Conservation (phyloP, 176 grass and related monocot species). For the Rhynchospora breviuscula region DNA sequence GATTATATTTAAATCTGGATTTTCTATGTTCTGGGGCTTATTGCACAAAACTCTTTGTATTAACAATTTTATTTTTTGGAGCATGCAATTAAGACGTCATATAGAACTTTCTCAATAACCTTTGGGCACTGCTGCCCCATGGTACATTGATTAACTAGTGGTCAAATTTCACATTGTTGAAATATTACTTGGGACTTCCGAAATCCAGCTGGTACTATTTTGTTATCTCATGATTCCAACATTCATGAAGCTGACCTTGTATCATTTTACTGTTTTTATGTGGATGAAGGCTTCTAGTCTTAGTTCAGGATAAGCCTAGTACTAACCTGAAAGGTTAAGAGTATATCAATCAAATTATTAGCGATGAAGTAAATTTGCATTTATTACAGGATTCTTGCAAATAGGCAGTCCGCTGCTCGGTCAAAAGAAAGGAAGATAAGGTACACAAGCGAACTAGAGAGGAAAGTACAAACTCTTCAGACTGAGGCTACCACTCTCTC, state of each 20-base stretch:
- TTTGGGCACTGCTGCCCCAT: no score
- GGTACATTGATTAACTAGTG: no score
- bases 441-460: slow-evolving; percentile 85
- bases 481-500: slow-evolving; percentile 94
- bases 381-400: slow-evolving; percentile 83
- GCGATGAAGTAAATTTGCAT: background rate
- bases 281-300: background rate
- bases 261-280: slow-evolving; percentile 1
- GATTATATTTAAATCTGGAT: no score
- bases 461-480: slow-evolving; percentile 98
- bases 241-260: background rate
- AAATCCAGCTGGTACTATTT: no score
- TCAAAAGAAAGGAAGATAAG: slow-evolving; percentile 97
- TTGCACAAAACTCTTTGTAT: no score
- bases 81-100: no score
- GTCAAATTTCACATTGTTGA: no score
- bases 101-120: no score
- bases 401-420: slow-evolving; percentile 80
- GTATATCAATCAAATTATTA: background rate
- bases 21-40: no score
- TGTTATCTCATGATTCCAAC: background rate
- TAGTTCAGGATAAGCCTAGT: background rate
- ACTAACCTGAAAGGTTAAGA: background rate
- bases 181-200: no score
- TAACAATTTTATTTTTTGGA: no score